Conservation (phyloP, 139 green algal genomes). For the Micractinium conductrix region DNA sequence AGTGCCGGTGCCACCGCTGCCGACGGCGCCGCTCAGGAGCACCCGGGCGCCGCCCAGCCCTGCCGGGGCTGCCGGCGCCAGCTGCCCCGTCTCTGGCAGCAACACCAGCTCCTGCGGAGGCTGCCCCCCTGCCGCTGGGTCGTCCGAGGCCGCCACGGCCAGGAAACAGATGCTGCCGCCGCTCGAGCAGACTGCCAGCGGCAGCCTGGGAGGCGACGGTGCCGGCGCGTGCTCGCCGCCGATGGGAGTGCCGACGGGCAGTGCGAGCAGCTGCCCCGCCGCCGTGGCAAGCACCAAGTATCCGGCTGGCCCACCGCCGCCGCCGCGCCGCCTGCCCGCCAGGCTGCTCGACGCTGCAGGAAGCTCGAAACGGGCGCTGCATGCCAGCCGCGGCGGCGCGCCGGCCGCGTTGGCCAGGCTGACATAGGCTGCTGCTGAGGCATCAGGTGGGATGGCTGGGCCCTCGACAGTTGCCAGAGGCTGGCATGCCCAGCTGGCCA, state of each 20-base stretch:
- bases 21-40: neutral
- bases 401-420: neutral
- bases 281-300: slow-evolving; percentile 1
- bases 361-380: neutral
- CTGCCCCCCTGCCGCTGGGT: neutral
- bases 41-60: neutral
- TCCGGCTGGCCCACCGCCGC: neutral
- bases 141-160: neutral
- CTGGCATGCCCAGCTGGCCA: slow-evolving; percentile 11
- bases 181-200: neutral
- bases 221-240: neutral
- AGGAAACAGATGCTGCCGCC: neutral
- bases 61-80: neutral
- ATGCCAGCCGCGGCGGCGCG: neutral
- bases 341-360: neutral
- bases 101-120: neutral
- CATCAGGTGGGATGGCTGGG: neutral
- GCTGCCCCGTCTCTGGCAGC: neutral
- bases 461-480: neutral
- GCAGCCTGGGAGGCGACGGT: neutral
- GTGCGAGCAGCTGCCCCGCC: neutral
- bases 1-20: neutral
- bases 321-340: too few species aligned
- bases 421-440: neutral
- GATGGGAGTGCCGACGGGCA: neutral